phyloP scores from a whole-genome alignment of 176 grass and related monocot genomes.

The Dactylis glomerata region DNA sequence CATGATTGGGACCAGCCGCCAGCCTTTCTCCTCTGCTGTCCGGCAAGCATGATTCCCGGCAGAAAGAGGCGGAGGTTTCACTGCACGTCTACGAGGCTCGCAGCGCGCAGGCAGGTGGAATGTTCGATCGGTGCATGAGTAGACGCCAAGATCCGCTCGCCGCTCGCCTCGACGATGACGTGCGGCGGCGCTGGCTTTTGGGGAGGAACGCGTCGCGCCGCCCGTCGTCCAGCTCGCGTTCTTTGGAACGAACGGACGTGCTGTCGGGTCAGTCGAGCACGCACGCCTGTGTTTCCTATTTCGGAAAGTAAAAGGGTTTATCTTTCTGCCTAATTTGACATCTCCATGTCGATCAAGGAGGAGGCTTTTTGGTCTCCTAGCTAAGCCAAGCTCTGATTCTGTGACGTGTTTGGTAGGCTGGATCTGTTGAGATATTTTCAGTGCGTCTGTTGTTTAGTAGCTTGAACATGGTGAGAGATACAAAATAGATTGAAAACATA shows the following conservation, averaged over 20 bases:
- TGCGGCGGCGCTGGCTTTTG: neutral
- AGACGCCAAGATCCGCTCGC: neutral
- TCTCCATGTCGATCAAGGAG: neutral
- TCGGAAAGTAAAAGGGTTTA: neutral
- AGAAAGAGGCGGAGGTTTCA: neutral
- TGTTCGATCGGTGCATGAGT: neutral
- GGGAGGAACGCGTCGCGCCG: neutral
- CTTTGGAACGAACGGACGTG: neutral
- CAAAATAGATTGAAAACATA: too few species aligned
- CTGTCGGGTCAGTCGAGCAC: neutral
- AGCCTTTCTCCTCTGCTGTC: slow-evolving; percentile 1
- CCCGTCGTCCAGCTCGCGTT: slow-evolving; percentile 26
- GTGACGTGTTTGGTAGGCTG: too few species aligned
- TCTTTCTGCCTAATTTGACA: slow-evolving; percentile 4
- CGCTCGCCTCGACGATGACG: neutral
- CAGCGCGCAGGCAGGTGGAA: neutral
- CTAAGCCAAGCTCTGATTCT: too few species aligned
- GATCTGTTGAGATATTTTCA: too few species aligned
- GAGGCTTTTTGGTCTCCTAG: neutral
- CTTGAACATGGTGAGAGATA: too few species aligned
- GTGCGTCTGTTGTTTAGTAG: too few species aligned
- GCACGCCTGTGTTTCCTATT: neutral
- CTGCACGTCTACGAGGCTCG: neutral
- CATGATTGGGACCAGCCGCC: slow-evolving; percentile 42
- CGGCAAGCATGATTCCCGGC: neutral